Conservation (phyloP, 805 yeast genomes). For the Middelhovenomyces tepae region DNA sequence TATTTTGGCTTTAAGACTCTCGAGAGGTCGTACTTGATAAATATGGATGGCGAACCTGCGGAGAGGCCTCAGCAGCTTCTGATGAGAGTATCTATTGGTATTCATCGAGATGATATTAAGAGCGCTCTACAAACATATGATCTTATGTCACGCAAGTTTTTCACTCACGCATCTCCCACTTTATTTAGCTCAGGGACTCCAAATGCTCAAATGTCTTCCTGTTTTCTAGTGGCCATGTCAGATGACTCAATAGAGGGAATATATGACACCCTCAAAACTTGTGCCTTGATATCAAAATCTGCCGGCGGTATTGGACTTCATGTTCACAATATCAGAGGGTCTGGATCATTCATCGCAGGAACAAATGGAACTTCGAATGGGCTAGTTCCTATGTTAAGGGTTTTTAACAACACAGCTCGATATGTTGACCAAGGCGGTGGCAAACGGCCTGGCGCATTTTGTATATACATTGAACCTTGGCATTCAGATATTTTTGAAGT, state of each 20-base stretch:
- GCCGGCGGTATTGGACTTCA: conserved; percentile 96
- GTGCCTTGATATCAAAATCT: conserved; percentile 86
- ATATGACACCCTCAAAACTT: conserved; percentile 75
- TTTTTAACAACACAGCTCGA: conserved; percentile 90
- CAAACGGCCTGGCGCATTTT: conserved; percentile 96
- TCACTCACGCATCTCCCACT: conserved; percentile 94
- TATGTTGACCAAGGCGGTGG: conserved; percentile 98
- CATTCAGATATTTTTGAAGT: conserved; percentile 86
- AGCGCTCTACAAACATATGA: conserved; percentile 73
- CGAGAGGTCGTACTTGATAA: conserved; percentile 73
- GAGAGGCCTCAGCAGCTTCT: conserved; percentile 90
- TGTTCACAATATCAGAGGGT: conserved; percentile 74
- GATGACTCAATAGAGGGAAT: conserved; percentile 96
- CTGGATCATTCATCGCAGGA: conserved; percentile 83
- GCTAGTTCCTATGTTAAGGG: conserved; percentile 91
- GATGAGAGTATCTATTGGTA: conserved; percentile 90
- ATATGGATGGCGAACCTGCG: conserved; percentile 52
- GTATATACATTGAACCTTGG: conserved; percentile 94
- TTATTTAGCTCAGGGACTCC: conserved; percentile 89
- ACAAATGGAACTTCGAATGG: conserved; percentile 92
- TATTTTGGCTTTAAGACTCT: conserved; percentile 88
- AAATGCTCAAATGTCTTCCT: conserved; percentile 76
- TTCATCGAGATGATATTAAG: conserved; percentile 62
- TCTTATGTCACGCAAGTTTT: conserved; percentile 76
- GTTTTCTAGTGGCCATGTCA: conserved; percentile 83